Conservation (phyloP, 2,329 filamentous ascomycete species). For the Fusarium subglutinans region DNA sequence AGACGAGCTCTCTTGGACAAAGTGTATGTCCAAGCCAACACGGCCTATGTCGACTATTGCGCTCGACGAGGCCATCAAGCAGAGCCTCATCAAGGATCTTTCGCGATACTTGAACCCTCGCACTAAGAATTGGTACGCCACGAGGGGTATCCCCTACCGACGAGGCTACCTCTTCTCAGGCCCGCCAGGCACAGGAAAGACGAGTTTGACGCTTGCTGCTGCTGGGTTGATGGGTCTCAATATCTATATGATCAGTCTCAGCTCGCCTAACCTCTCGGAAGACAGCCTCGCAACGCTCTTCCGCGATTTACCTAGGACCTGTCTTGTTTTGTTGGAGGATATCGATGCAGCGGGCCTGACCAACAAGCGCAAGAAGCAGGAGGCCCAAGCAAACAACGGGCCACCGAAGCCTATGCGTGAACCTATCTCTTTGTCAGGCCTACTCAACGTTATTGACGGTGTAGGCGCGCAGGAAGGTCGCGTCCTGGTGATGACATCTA, state of each 20-base stretch:
- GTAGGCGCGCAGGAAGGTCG: constrained; percentile 73
- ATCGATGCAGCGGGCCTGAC: constrained; percentile 22
- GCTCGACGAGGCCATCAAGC: constrained; percentile 21
- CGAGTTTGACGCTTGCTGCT: constrained; percentile 24
- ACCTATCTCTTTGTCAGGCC: constrained; percentile 60
- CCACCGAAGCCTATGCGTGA: not conserved
- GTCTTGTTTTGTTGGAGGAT: constrained; percentile 27
- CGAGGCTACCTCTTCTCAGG: constrained; percentile 34
- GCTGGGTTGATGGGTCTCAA: constrained; percentile 25
- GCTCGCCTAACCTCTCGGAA: constrained; percentile 9
- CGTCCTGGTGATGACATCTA: constrained; percentile 77
- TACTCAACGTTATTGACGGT: constrained; percentile 75
- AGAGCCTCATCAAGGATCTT: constrained; percentile 26
- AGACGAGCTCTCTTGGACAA: constrained; percentile 10
- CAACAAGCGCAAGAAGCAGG: constrained; percentile 1
- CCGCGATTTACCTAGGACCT: not conserved
- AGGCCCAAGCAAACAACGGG: not conserved
- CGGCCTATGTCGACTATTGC: constrained; percentile 31
- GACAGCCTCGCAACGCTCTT: constrained; percentile 19
- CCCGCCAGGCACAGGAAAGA: constrained; percentile 34
- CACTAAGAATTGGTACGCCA: constrained; percentile 30
- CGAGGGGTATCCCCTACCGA: constrained; percentile 32
- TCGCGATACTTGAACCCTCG: constrained; percentile 26
- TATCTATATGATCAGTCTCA: constrained; percentile 30
- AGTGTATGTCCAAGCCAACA: constrained; percentile 28